Conservation (phyloP, 257 asterid genomes). For the Capsicum chinense region DNA sequence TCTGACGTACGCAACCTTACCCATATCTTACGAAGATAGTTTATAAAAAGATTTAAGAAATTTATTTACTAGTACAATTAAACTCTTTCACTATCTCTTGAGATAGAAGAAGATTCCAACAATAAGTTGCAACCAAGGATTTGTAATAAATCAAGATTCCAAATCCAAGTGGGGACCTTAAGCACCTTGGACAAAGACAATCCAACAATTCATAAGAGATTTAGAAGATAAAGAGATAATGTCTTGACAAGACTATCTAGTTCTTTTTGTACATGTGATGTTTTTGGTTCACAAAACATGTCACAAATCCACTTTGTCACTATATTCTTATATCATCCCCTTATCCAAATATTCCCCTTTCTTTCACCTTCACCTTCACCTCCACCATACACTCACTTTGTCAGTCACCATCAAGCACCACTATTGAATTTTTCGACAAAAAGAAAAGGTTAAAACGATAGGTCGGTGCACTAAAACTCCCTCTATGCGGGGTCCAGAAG, state of each 20-base stretch:
- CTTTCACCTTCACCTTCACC: slow-evolving; percentile 18
- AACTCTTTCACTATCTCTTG: not conserved
- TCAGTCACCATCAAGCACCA: slow-evolving; percentile 11
- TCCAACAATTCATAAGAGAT: not conserved
- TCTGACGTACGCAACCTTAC: not conserved
- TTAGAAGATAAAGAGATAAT: slow-evolving; percentile 11
- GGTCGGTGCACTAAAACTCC: too few species aligned
- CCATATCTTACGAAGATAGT: not conserved
- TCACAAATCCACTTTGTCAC: slow-evolving; percentile 16
- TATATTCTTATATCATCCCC: not conserved
- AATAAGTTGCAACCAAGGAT: not conserved
- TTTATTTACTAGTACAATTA: not conserved
- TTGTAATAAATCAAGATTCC: slow-evolving; percentile 29
- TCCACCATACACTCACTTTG: slow-evolving; percentile 11
- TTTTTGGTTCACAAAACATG: slow-evolving; percentile 24
- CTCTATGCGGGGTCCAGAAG: too few species aligned
- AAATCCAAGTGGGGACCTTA: slow-evolving; percentile 18
- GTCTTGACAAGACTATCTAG: slow-evolving; percentile 25
- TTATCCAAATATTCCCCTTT: not conserved
- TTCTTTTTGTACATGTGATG: not conserved
- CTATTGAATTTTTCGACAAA: not conserved
- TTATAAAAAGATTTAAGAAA: too few species aligned
- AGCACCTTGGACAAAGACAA: slow-evolving; percentile 18
- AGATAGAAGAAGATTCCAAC: slow-evolving; percentile 27
- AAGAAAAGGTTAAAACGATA: not conserved